Evolutionary conservation across 257 asterid genomes (phyloP).

Genomic region (Henckelia pumila): DNA sequence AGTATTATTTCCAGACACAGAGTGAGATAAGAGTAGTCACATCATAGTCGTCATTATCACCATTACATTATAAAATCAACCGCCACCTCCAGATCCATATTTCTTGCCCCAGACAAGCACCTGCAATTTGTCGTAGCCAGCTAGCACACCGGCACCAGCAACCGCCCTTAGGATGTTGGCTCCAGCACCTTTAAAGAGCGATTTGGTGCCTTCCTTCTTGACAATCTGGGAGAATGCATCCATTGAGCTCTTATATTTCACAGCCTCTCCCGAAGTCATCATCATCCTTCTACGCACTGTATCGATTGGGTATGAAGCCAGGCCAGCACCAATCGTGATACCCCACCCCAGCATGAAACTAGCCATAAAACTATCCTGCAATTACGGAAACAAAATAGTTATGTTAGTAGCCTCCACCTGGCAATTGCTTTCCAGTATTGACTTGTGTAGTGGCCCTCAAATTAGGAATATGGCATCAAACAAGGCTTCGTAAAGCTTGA

Average conservation of each 20-base stretch:
- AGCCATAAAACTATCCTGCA: slow-evolving; percentile 13
- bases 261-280: slow-evolving; percentile 15
- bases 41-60: slow-evolving; percentile 13
- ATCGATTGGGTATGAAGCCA: slow-evolving; percentile 18
- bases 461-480: not conserved
- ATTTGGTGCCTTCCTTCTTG: slow-evolving; percentile 14
- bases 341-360: slow-evolving; percentile 19
- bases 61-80: not conserved
- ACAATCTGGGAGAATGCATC: slow-evolving; percentile 18
- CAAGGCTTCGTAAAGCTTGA: not conserved
- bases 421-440: not conserved
- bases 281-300: slow-evolving; percentile 19
- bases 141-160: slow-evolving; percentile 19
- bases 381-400: not conserved
- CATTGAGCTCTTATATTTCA: slow-evolving; percentile 16
- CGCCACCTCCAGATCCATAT: slow-evolving; percentile 17
- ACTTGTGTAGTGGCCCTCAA: not conserved
- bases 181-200: slow-evolving; percentile 18
- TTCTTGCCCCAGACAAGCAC: slow-evolving; percentile 15
- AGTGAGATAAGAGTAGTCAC: not conserved
- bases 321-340: slow-evolving; percentile 18
- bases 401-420: not conserved
- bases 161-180: slow-evolving; percentile 18
- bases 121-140: slow-evolving; percentile 20
- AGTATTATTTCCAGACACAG: not conserved